Evolutionary conservation across 805 yeast genomes (phyloP), one percentile per base, ranked within the genome.

Genomic region (Alloascoidea hylecoeti): DNA sequence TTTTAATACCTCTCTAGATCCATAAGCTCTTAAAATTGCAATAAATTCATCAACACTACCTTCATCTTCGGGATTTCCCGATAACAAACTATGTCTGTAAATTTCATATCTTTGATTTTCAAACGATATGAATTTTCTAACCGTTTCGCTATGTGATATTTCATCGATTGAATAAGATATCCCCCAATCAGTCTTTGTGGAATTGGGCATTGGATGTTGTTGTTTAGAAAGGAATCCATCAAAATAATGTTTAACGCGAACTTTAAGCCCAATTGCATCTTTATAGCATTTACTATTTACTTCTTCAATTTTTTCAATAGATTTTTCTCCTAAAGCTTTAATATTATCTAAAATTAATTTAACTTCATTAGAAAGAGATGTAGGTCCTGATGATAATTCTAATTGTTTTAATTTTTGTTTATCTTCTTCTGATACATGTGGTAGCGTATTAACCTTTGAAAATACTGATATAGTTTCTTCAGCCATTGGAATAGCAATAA

Each of bases 181-280:
- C n/a, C 13, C 9, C 30, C 30, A 23, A 23, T 23, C n/a, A 23
- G n/a, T n/a, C 13, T 23, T 23, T n/a, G 30, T 23, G 30, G 9
- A 9, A 9, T 9, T 9, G 13, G 30, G 30, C 30, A 23, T 23
- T n/a, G 30, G 30, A n/a, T 50, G 42, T 16, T 42, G 40, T 2
- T 44, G 42, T 3, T 40, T 36, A 9, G 42, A 44, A 13, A 37
- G 44, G n/a, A 49, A 38, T n/a, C 56, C 64, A 36, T 62, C 53
- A 39, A 63, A 57, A 17, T 41, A 46, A 45, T 66, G 66, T 5
- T 53, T 48, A 0, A 62, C 54, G 4, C 43, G 44, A 5, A 70
- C 43, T 33, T 56, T 55, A 44, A 61, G 65, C 12, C 72, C 72
- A 35, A 58, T 30, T 16, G 33, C 34, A 3, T 16, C 36, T 14